Base-by-base conservation (phyloP, 176 grass and related monocot species). In the Microstegium vimineum region DNA sequence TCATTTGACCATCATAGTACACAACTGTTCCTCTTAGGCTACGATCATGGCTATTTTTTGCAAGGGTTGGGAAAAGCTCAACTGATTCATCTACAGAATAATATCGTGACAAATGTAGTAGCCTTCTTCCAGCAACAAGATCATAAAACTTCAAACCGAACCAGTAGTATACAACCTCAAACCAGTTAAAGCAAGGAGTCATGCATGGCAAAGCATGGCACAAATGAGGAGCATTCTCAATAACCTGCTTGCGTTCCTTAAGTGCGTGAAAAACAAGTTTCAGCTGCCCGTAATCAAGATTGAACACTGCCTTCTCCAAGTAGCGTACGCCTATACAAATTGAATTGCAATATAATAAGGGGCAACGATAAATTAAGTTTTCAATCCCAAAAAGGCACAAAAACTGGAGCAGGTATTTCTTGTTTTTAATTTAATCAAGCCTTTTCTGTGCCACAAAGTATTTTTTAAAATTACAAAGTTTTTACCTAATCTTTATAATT, bases 1-100 rank as follows among this genome's bases (percentile, higher is more conserved):
- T 98, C 95, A 98, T 98, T 80, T 98, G 95, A 16, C 95, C 95
- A 81, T 98, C 95, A 77, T 95, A 98, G 73, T 98, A 98, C 8
- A 98, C 95, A 14, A 98, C 88, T 26, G 95, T 98, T 61, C 95
- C 95, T 88, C 92, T 94, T 47, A 98, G 82, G 85, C 86, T 98
- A 66, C 86, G 83, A 15, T 79, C 75, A 68, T 93, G 73, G n/a
- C 83, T 76, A 75, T 88, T 91, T 64, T 64, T 89, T 66, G 90
- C 92, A 59, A 98, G 86, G 34, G 89, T 98, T n/a, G 92, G 95
- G 82, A 98, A 98, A 67, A 98, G 90, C 56, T 93, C 86, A 38
- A 89, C 82, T 38, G 95, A 98, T 68, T 98, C 90, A 37, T 93
- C 86, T 47, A 88, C 86, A 87, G 92, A 98, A 90, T 98, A 98